These are phyloP conservation scores for Rhizopogon vinicolor DNA, from an alignment of 768 basidiomycete genomes.

Conservation along the genomic window DNA sequence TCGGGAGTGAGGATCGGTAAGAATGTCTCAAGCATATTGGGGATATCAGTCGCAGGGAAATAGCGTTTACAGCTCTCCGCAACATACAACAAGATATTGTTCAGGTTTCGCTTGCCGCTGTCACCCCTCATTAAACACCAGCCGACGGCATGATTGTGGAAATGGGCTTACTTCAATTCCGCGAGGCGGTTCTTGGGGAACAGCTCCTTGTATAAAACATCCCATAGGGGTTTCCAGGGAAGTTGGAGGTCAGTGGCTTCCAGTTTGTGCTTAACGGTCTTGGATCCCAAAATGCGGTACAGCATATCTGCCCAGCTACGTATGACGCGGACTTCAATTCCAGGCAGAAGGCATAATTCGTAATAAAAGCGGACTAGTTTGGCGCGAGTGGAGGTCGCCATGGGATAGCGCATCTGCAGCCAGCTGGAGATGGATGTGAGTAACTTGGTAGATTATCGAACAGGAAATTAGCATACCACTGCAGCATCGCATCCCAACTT, in stretches of 20 bases:
- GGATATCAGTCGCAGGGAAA: constrained; percentile 60
- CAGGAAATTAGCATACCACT: constrained; percentile 48
- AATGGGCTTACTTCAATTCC: constrained; percentile 45
- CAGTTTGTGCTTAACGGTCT: constrained; percentile 66
- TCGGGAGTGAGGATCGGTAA: constrained; percentile 68
- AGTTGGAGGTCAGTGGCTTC: constrained; percentile 64
- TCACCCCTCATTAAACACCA: not conserved
- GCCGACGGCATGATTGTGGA: not conserved
- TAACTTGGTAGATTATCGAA: not conserved
- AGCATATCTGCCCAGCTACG: constrained; percentile 80
- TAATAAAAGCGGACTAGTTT: constrained; percentile 73
- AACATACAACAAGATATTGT: constrained; percentile 69
- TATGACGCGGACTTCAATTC: constrained; percentile 65
- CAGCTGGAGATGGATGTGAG: constrained; percentile 42
- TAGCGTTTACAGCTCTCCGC: constrained; percentile 73
- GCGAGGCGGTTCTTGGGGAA: constrained; percentile 64
- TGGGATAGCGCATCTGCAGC: constrained; percentile 78
- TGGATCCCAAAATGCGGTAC: constrained; percentile 62
- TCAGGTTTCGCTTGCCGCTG: constrained; percentile 49
- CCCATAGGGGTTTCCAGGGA: constrained; percentile 76
- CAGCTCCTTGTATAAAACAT: constrained; percentile 64
- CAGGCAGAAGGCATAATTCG: constrained; percentile 72
- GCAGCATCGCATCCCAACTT: constrained; percentile 76
- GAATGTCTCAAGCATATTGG: constrained; percentile 66
- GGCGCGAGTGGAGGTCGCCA: constrained; percentile 62